Evolutionary conservation across 176 grass and related monocot genomes (phyloP).

Genomic region (Oryza australiensis): DNA sequence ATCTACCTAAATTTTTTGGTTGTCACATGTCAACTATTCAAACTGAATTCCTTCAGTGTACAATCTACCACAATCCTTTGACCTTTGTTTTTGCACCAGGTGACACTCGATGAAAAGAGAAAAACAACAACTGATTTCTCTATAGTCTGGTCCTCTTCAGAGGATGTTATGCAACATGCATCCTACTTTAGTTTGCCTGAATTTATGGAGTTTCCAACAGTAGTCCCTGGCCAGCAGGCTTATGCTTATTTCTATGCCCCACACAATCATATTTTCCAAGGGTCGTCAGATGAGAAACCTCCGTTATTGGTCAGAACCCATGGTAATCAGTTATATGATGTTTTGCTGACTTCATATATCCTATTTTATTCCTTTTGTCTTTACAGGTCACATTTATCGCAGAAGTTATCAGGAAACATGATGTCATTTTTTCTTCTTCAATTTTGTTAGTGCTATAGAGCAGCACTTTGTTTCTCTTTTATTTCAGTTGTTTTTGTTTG

Average conservation of each 20-base stretch:
- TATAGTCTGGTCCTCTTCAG: constrained; percentile 88
- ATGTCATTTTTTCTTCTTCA: background rate
- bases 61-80: background rate
- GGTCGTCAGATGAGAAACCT: constrained; percentile 70
- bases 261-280: constrained; percentile 59
- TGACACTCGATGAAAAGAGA: constrained; percentile 60
- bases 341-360: background rate
- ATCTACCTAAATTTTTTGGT: constrained; percentile 4
- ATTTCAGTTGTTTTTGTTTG: background rate
- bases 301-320: constrained; percentile 82
- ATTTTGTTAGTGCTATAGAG: background rate
- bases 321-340: constrained; percentile 42
- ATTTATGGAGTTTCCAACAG: constrained; percentile 77
- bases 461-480: background rate
- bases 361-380: background rate
- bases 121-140: constrained; percentile 57
- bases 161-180: constrained; percentile 59
- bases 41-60: background rate
- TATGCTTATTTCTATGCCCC: constrained; percentile 96
- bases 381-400: background rate
- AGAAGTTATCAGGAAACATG: background rate
- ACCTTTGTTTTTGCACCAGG: constrained; percentile 53
- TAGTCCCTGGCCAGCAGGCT: constrained; percentile 60
- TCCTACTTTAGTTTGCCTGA: constrained; percentile 81
- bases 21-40: constrained; percentile 8